Evolutionary conservation across 2,329 filamentous ascomycete species (phyloP).

Genomic region (Cercospora brassicicola): DNA sequence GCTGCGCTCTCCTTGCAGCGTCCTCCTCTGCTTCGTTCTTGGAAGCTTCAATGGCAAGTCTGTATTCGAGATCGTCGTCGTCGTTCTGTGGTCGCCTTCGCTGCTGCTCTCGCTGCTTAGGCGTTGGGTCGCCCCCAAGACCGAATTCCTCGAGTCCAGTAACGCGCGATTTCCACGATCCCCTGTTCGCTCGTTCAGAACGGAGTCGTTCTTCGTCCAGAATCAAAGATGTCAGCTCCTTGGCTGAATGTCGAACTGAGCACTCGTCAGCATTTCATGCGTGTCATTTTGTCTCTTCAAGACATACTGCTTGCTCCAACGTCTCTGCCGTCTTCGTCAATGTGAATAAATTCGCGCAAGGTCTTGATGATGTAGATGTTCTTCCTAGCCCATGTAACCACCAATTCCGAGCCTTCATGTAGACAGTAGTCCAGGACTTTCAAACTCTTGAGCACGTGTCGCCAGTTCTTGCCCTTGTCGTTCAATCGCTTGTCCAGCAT

Average conservation of each 20-base stretch:
- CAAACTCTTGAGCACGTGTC: conserved; percentile 93
- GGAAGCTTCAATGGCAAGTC: conserved; percentile 88
- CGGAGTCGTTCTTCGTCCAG: conserved; percentile 91
- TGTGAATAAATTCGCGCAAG: conserved; percentile 91
- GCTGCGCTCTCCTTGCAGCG: conserved; percentile 64
- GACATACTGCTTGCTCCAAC: conserved; percentile 90
- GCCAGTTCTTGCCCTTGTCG: conserved; percentile 99
- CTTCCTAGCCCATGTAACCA: conserved; percentile 96
- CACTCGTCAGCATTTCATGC: conserved; percentile 35
- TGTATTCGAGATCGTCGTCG: conserved; percentile 82
- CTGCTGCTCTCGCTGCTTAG: conserved; percentile 40
- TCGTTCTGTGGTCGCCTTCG: conserved; percentile 46
- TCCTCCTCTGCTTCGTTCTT: conserved; percentile 95
- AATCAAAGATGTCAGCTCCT: conserved; percentile 88
- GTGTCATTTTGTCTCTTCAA: neutral
- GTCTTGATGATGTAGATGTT: conserved; percentile 99
- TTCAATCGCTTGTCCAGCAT: conserved; percentile 99
- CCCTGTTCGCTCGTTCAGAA: conserved; percentile 84
- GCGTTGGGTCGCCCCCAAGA: conserved; percentile 42
- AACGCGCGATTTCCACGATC: conserved; percentile 94
- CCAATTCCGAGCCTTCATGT: conserved; percentile 92
- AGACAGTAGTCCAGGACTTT: conserved; percentile 98
- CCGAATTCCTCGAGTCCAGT: conserved; percentile 70
- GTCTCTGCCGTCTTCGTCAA: conserved; percentile 92
- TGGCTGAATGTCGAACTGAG: conserved; percentile 91